These are phyloP conservation scores for Lactarius pseudohatsudake DNA, from an alignment of 768 basidiomycete genomes.

Conservation along the genomic window DNA sequence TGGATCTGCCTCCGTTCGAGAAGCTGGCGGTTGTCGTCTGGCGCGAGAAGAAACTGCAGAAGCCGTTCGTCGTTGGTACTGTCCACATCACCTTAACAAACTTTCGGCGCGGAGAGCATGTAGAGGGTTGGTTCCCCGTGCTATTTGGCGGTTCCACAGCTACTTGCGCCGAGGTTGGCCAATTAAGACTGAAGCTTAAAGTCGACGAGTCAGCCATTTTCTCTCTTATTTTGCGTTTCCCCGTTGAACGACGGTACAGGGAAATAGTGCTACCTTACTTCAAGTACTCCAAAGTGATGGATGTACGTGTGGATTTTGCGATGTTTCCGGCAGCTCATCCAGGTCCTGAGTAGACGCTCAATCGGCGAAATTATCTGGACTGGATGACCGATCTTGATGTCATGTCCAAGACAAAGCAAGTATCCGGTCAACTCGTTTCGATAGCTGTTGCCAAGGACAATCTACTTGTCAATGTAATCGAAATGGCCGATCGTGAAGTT, in stretches of 20 bases:
- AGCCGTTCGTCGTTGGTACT: constrained; percentile 57
- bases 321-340: constrained; percentile 17
- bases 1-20: constrained; percentile 78
- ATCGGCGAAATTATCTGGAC: constrained; percentile 64
- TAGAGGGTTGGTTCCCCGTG: constrained; percentile 87
- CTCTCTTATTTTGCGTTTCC: constrained; percentile 30
- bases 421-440: constrained; percentile 60
- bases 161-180: constrained; percentile 65
- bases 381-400: constrained; percentile 73
- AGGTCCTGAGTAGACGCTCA: constrained; percentile 44
- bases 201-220: constrained; percentile 63
- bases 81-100: constrained; percentile 64
- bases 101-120: constrained; percentile 68
- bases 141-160: constrained; percentile 49
- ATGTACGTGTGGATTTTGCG: constrained; percentile 42
- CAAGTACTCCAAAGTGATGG: constrained; percentile 59
- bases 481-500: constrained; percentile 69
- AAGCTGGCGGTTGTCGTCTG: constrained; percentile 66
- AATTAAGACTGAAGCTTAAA: constrained; percentile 67
- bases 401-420: constrained; percentile 62
- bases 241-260: constrained; percentile 39
- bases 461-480: constrained; percentile 66
- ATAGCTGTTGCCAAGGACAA: constrained; percentile 68
- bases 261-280: constrained; percentile 75
- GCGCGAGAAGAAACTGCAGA: constrained; percentile 64